Base-by-base conservation (phyloP, 1,139 yeast species). In the Nakaseomyces delphensis region DNA sequence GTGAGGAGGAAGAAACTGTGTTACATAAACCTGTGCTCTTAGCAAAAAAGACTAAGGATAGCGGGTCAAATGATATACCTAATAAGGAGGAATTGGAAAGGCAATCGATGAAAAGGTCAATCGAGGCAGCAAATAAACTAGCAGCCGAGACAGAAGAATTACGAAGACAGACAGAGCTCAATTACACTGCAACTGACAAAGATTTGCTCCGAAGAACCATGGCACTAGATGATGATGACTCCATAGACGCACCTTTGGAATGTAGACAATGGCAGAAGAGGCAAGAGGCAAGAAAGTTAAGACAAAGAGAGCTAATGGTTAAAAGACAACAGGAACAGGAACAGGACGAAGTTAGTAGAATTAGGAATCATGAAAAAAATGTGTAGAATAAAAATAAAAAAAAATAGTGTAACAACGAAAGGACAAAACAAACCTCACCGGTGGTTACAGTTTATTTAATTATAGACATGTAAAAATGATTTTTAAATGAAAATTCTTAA, bases 21-120 rank as follows among this genome's bases (percentile, higher is more conserved):
- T 45, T 58, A 8, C 56, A 51, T 32, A 54, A 53, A 38, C 63
- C 64, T n/a, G 47, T 54, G 2, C 54, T 58, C 19, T 36, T 58
- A 15, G 53, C 51, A 37, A 52, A 41, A 30, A n/a, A n/a, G n/a
- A n/a, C n/a, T n/a, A n/a, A n/a, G n/a, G n/a, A n/a, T n/a, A 19
- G 25, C 9, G 9, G 39, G 19, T 36, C 44, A 8, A 3, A 14
- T 10, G 21, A 23, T 5, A 24, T 35, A 10, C 7, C 18, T n/a
- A 36, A 36, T 19, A 8, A 27, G 21, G 39, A 18, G 3, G 42
- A 33, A 15, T 41, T 43, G 11, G 28, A 11, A 31, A 43, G 39
- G 37, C 42, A 37, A 23, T 39, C 41, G n/a, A 25, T 48, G 9
- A 28, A 50, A 35, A 43, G 51, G 27, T 47, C 52, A 36, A 48